Evolutionary conservation across 2,329 filamentous ascomycete species (phyloP), one percentile per base, ranked within the genome.

Genomic region (Pseudocercospora eumusae): DNA sequence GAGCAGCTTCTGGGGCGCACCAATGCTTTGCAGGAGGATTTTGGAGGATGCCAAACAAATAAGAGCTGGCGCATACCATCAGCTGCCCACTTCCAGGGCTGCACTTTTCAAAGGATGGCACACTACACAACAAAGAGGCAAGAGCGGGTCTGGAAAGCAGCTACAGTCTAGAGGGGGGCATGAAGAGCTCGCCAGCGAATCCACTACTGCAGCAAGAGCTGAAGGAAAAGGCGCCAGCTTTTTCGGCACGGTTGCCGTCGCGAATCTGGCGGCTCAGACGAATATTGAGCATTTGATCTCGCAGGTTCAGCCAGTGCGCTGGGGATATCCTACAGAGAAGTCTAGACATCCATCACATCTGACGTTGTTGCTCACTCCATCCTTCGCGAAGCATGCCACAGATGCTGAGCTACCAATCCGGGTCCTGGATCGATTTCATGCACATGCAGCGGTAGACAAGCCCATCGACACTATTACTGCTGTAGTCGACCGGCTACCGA

Each of bases 401-500:
- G 66, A 68, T 36, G 15, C 56, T 10, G 45, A 64, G 2, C 40
- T 73, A 0, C 58, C 70, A 20, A 56, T 65, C 4, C 42, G 60
- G 11, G 62, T 72, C 13, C 49, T 72, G 9, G 6, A 62, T 18
- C 57, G 64, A 4, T 63, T 69, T 13, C 15, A 50, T 15, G 33
- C 57, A 15, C 60, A 64, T 28, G 62, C 58, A 20, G 45, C 59
- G 4, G 21, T 49, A 13, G 58, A 55, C 11, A 64, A 67, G 40
- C 50, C 61, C 3, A 20, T 73, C 15, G 65, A 71, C 31, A 63
- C 66, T n/a, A 59, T 70, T n/a, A 65, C 66, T 11, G 73, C 71
- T 7, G 68, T 75, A 18, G 71, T 75, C 6, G 73, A 75, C 54
- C 66, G 69, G 3, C 57, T 74, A 20, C 71, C 71, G 1, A 52